phyloP scores from a whole-genome alignment of 768 basidiomycete genomes.

The Collybia sordida region DNA sequence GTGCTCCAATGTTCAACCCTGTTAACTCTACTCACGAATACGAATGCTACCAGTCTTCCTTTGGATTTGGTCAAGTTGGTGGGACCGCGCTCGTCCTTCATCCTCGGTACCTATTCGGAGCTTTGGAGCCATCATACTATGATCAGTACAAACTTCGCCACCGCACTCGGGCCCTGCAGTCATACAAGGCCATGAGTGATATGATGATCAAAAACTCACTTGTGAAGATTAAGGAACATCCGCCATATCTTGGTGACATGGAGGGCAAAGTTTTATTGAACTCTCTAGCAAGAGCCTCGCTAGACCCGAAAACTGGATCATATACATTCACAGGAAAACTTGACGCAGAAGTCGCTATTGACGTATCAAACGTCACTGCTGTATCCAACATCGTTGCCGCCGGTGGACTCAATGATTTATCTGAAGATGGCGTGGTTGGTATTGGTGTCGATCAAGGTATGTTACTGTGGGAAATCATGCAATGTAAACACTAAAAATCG shows the following conservation, averaged over 20 bases:
- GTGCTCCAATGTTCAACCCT: slow-evolving; percentile 15
- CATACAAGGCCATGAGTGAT: slow-evolving; percentile 91
- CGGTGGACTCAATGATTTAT: slow-evolving; percentile 24
- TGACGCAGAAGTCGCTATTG: slow-evolving; percentile 47
- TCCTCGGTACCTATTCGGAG: slow-evolving; percentile 87
- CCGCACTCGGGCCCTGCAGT: slow-evolving; percentile 60
- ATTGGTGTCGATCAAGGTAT: slow-evolving; percentile 89
- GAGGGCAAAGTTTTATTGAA: slow-evolving; percentile 89
- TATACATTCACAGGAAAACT: slow-evolving; percentile 77
- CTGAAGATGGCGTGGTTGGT: slow-evolving; percentile 53
- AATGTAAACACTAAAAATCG: slow-evolving; percentile 5
- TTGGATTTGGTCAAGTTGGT: slow-evolving; percentile 99
- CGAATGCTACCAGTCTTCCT: slow-evolving; percentile 81
- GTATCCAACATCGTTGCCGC: slow-evolving; percentile 53
- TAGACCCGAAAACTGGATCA: slow-evolving; percentile 82
- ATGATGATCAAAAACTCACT: slow-evolving; percentile 94
- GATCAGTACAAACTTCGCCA: slow-evolving; percentile 74
- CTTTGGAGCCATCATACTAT: slow-evolving; percentile 76
- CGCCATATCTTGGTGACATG: slow-evolving; percentile 84
- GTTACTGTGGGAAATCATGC: slow-evolving; percentile 16
- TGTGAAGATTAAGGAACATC: slow-evolving; percentile 92
- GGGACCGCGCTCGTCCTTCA: slow-evolving; percentile 87
- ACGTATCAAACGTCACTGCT: slow-evolving; percentile 67
- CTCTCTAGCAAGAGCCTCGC: slow-evolving; percentile 83
- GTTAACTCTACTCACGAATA: slow-evolving; percentile 3